Percentiles rank a stretch among this genome's conserved stretches.
Conservation (phyloP, 1,284 basidiomycete genomes). For the Moniliella sp. region DNA sequence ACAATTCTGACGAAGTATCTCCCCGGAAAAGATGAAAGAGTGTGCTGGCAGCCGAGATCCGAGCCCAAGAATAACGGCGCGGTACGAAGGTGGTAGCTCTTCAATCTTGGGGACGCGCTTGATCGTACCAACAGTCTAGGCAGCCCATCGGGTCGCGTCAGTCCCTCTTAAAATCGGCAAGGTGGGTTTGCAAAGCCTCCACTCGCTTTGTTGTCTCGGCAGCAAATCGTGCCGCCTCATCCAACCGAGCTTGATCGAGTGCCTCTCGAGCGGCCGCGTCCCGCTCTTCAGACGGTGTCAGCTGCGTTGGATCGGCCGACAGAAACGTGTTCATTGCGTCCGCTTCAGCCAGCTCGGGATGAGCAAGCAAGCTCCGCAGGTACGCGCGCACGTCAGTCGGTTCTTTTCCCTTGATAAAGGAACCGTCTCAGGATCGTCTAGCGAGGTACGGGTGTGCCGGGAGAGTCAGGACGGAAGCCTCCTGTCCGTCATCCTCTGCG, state of each 20-base stretch:
- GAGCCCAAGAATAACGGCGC: constrained; percentile 78
- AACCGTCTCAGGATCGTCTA: too few relatives aligned
- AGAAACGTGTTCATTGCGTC: constrained; percentile 70
- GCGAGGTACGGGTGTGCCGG: too few relatives aligned
- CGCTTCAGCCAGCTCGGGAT: constrained; percentile 54
- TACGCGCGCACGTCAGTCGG: constrained; percentile 77
- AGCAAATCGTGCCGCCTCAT: constrained; percentile 63
- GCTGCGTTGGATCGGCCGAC: constrained; percentile 50
- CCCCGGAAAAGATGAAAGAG: constrained; percentile 83
- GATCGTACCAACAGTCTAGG: constrained; percentile 65
- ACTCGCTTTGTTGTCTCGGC: constrained; percentile 67
- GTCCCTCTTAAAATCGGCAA: constrained; percentile 75
- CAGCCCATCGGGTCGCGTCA: constrained; percentile 53
- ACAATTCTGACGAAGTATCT: constrained; percentile 72
- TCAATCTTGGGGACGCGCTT: constrained; percentile 56
- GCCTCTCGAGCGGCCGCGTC: constrained; percentile 64
- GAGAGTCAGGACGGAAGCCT: too few relatives aligned
- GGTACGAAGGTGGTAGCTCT: constrained; percentile 62
- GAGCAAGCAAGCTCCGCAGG: constrained; percentile 52
- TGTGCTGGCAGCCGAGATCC: constrained; percentile 63
- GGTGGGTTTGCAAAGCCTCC: constrained; percentile 57
- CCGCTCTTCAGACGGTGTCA: constrained; percentile 53
- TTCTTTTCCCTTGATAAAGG: constrained; percentile 74
- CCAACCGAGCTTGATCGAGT: constrained; percentile 68
- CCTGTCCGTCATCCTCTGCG: too few relatives aligned